A percentile compares a stretch with the other conserved stretches of the same genome.
These are phyloP conservation scores for Aureobasidium melanogenum DNA, from an alignment of 2,329 filamentous ascomycete species.

Conservation along the genomic window DNA sequence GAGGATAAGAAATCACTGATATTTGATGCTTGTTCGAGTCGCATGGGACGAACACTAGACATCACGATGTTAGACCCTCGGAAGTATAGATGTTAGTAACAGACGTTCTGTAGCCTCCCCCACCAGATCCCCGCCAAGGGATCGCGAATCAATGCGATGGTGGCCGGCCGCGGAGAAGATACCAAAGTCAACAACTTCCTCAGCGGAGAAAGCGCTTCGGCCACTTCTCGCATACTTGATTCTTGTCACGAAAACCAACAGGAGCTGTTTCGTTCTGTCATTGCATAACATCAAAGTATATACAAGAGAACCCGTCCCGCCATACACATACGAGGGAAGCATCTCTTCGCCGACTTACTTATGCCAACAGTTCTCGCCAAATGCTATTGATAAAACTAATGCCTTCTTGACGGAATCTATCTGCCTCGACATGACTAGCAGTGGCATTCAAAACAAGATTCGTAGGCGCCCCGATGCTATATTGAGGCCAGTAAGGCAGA, in stretches of 20 bases:
- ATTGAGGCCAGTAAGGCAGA: constrained; percentile 36
- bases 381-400: constrained; percentile 39
- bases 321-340: background rate
- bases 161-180: constrained; percentile 5
- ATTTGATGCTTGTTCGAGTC: no score
- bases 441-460: constrained; percentile 42
- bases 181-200: background rate
- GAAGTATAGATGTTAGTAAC: background rate
- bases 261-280: background rate
- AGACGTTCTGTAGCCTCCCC: background rate
- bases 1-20: no score
- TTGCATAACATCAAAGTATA: background rate
- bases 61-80: no score
- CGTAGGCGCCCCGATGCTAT: constrained; percentile 29
- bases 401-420: constrained; percentile 40
- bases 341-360: background rate
- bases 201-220: background rate
- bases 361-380: constrained; percentile 13
- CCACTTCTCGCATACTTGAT: background rate
- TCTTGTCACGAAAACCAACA: background rate
- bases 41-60: no score
- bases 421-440: constrained; percentile 36
- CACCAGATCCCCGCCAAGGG: background rate
- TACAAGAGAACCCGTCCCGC: background rate
- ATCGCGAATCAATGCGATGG: background rate